Evolutionary conservation across 2,329 filamentous ascomycete genomes (phyloP), one percentile per base, ranked within the genome.

Genomic region (Pestalotiopsis sp.): DNA sequence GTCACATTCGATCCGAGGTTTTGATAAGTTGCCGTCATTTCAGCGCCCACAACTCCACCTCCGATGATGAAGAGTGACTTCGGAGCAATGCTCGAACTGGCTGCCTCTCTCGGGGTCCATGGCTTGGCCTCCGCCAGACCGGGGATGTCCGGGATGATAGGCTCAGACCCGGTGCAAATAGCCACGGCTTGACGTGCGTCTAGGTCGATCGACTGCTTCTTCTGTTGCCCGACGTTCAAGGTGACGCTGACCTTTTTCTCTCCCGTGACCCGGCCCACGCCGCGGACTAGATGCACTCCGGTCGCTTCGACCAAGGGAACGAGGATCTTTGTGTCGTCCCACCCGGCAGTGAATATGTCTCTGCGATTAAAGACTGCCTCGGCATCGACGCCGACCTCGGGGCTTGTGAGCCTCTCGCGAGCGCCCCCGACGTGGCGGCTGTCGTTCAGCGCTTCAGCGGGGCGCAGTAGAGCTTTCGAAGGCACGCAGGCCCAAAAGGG

Each of bases 91-190:
- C 58, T 52, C 12, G 56, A 31, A 36, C 56, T 45, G 3, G 66
- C 49, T 13, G 66, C 66, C 17, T 67, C 25, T 39, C 66, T 36
- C 9, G 66, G 66, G 0, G 56, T 67, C 66, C 66, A 67, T 11
- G 56, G 39, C 31, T 60, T 60, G 12, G 58, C 66, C n/a, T 67
- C 56, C 5, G 23, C 3, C 4, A 67, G 57, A 11, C 66, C 66
- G 12, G n/a, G 58, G 7, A 67, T 67, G 39, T 62, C 56, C 4
- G 58, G 58, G 12, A 67, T 52, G 57, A 25, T 45, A 0, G 66
- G 66, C 5, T 61, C 57, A 36, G 25, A 38, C 17, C 66, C 66
- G 1, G 66, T 67, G 13, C 56, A 39, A 27, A 67, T 49, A n/a
- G 39, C 66, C 17, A 67, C 66, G 7, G 66, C 66, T 3, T 62